Evolutionary conservation across 345 rosid species (phyloP), one percentile per base, ranked within the genome.

Genomic region (Xanthoceras sorbifolium): DNA sequence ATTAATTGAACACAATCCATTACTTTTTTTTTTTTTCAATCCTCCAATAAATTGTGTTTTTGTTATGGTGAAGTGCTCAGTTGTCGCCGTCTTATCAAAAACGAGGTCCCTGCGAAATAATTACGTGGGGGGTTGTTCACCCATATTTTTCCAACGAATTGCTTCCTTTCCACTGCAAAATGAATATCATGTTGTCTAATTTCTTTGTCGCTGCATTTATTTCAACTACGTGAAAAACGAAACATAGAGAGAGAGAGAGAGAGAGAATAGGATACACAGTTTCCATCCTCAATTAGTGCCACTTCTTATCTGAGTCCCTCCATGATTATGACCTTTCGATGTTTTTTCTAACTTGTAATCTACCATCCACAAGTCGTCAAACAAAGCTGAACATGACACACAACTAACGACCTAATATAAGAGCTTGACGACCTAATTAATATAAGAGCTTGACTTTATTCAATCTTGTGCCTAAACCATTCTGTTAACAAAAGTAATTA

Each of bases 21-120:
- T 46, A 46, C 50, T 0, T 46, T 46, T 2, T 46, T 3, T 46
- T 14, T 12, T 2, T 36, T 38, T 38, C 3, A 3, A 2, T 42
- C 46, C n/a, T 50, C 55, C 4, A 6, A 5, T 50, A 17, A 50
- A 50, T 10, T 15, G 9, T 54, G 60, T 54, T 3, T 18, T 6
- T 54, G 60, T 69, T 40, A 50, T 20, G 31, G 36, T 50, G 42
- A 69, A 69, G 26, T 25, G 32, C 57, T 26, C 12, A 50, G 18
- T 3, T 36, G 76, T 72, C 76, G 40, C 50, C 25, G 9, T 60
- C 76, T 60, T 9, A 60, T 60, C 67, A 36, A 12, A n/a, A 22
- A 32, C n/a, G 4, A 6, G 34, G 54, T 7, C 66, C 55, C 25
- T 4, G 6, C 18, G 29, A 32, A 52, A 31, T 71, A n/a, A 22